These are phyloP conservation scores for Tricholoma matsutake DNA, from an alignment of 768 basidiomycete species.

Conservation along the genomic window DNA sequence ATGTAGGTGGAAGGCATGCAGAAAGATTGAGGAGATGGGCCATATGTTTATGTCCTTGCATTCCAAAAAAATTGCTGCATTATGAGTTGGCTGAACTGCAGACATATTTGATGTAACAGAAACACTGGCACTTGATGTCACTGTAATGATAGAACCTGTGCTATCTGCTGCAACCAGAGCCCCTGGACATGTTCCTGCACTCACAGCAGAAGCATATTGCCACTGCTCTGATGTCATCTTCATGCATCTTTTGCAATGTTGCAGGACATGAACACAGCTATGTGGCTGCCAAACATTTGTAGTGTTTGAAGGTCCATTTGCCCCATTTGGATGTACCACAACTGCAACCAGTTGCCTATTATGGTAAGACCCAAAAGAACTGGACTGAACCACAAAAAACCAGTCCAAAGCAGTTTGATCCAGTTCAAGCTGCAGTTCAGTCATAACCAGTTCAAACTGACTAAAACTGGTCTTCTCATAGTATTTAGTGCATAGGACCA, in stretches of 20 bases:
- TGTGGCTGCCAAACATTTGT: no score
- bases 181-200: constrained; percentile 11
- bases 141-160: neutral
- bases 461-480: no score
- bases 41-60: constrained; percentile 2
- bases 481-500: no score
- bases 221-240: constrained; percentile 6
- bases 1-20: constrained; percentile 16
- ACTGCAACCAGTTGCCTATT: no score
- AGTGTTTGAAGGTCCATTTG: no score
- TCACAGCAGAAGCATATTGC: constrained; percentile 7
- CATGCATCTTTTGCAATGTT: constrained; percentile 13
- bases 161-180: constrained; percentile 7
- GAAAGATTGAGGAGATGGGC: constrained; percentile 11
- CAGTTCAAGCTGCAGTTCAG: no score
- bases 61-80: neutral
- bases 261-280: constrained; percentile 6
- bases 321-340: no score
- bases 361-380: no score
- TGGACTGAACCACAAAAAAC: no score
- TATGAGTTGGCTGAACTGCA: constrained; percentile 4
- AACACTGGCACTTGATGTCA: neutral
- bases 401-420: no score
- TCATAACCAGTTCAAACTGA: no score
- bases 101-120: neutral